Base-by-base conservation (phyloP, 352 stramenopile species). In the Lagenidium sp. region DNA sequence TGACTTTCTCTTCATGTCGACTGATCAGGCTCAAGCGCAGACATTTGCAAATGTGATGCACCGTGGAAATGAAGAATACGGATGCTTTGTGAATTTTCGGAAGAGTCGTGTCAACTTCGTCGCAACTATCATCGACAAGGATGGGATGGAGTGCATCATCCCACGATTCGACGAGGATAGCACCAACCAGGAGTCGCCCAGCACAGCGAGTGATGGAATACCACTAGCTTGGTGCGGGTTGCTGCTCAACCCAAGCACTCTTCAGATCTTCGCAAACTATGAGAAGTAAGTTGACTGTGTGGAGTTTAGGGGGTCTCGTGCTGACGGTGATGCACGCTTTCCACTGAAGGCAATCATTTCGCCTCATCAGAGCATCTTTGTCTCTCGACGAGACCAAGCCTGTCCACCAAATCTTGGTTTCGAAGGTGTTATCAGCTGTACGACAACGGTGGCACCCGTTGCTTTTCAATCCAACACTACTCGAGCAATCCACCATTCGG, bases 191-290 rank as follows among this genome's bases (percentile, higher is more conserved):
- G n/a, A n/a, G n/a, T n/a, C n/a, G n/a, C n/a, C n/a, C n/a, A n/a
- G n/a, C n/a, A n/a, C n/a, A n/a, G n/a, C n/a, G n/a, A n/a, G n/a
- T n/a, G n/a, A n/a, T n/a, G n/a, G n/a, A n/a, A n/a, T n/a, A n/a
- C 42, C 41, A 4, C 51, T 91, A 6, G 52, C 63, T 18, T 92
- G 76, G 79, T 88, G 76, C 48, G 79, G 79, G 4, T 60, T 89
- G 26, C 38, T 85, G 20, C 62, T 92, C 16, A 71, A 92, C n/a
- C 52, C 66, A 8, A 44, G 32, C 0, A 36, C 41, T 8, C 55
- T 82, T n/a, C 71, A 87, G 44, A 43, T 89, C 28, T 77, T 77
- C 50, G 63, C 81, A 32, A 87, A 84, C 61, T 89, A 86, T 45
- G 71, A 86, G 44, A 87, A 83, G 73, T 86, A 63, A 31, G 67